Evolutionary conservation across 2,329 filamentous ascomycete species (phyloP).

Genomic region (Chrysosphaeria jannelii): DNA sequence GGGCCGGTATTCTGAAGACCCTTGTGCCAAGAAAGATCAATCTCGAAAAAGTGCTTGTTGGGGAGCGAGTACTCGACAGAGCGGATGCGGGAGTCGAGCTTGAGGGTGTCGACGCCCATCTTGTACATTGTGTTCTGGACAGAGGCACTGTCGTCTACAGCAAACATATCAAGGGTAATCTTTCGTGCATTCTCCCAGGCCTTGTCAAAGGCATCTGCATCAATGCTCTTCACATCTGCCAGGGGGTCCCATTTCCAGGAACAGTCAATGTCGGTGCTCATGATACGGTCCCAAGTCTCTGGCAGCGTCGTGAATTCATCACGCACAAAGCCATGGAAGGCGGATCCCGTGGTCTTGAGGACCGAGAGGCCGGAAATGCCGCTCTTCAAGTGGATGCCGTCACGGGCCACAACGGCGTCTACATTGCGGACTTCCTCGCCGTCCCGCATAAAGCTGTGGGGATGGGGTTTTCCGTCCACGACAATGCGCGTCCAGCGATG

Average conservation of each 20-base stretch:
- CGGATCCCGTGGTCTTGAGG: slow-evolving; percentile 85
- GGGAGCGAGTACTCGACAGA: slow-evolving; percentile 60
- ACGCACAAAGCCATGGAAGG: slow-evolving; percentile 79
- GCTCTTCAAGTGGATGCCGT: slow-evolving; percentile 47
- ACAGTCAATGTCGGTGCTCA: slow-evolving; percentile 76
- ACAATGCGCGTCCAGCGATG: slow-evolving; percentile 81
- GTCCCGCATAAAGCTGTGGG: slow-evolving; percentile 82
- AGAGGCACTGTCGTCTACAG: slow-evolving; percentile 66
- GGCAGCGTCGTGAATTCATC: slow-evolving; percentile 79
- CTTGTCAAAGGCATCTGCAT: slow-evolving; percentile 38
- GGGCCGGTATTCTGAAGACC: slow-evolving; percentile 81
- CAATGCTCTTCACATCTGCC: slow-evolving; percentile 32
- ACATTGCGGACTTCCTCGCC: slow-evolving; percentile 67
- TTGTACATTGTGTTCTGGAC: slow-evolving; percentile 98
- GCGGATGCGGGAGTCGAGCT: slow-evolving; percentile 37
- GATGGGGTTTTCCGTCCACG: slow-evolving; percentile 67
- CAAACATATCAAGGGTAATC: slow-evolving; percentile 80
- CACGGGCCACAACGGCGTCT: slow-evolving; percentile 36
- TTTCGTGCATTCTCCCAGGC: slow-evolving; percentile 50
- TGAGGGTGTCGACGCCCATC: slow-evolving; percentile 74
- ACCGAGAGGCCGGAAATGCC: slow-evolving; percentile 60
- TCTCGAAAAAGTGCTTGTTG: slow-evolving; percentile 98
- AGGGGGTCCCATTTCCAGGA: slow-evolving; percentile 66
- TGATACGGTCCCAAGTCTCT: slow-evolving; percentile 82
- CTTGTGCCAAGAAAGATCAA: slow-evolving; percentile 94